Conservation (phyloP, 1,284 basidiomycete genomes). For the Takashimella koratensis region DNA sequence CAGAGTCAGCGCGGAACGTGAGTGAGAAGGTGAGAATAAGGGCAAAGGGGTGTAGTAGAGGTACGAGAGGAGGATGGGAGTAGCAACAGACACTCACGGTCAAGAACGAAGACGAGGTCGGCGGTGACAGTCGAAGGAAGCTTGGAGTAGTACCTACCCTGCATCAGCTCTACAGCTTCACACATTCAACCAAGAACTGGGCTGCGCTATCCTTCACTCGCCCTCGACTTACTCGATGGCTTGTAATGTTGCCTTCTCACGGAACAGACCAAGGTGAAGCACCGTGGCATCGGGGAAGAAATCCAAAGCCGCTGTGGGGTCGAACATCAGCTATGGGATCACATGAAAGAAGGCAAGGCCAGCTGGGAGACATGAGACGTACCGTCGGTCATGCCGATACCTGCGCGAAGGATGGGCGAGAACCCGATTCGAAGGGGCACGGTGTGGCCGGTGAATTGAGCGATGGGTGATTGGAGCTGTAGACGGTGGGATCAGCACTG, state of each 20-base stretch:
- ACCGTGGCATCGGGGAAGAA: conserved; percentile 83
- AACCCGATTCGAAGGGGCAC: conserved; percentile 66
- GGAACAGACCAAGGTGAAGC: conserved; percentile 84
- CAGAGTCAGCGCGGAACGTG: conserved; percentile 2
- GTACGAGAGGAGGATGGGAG: not conserved
- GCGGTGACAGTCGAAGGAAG: conserved; percentile 72
- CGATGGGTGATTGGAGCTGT: conserved; percentile 48
- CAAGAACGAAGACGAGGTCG: conserved; percentile 78
- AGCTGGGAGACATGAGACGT: conserved; percentile 17
- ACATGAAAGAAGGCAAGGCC: not conserved
- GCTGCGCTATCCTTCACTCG: no score
- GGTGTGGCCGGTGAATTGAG: conserved; percentile 47
- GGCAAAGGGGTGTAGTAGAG: not conserved
- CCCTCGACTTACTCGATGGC: conserved; percentile 83
- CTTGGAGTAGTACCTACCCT: conserved; percentile 84
- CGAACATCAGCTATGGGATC: not conserved
- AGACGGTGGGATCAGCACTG: not conserved
- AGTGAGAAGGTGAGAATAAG: not conserved
- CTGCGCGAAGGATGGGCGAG: conserved; percentile 86
- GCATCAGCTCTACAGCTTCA: no score
- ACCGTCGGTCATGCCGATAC: conserved; percentile 89
- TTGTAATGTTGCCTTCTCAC: conserved; percentile 84
- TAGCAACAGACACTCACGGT: conserved; percentile 52
- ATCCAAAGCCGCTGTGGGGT: conserved; percentile 58
- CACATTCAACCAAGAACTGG: no score